Evolutionary conservation across 164 flowering plant genomes (phyloP), one percentile per base, ranked within the genome.

Genomic region (Vitis amurensis): DNA sequence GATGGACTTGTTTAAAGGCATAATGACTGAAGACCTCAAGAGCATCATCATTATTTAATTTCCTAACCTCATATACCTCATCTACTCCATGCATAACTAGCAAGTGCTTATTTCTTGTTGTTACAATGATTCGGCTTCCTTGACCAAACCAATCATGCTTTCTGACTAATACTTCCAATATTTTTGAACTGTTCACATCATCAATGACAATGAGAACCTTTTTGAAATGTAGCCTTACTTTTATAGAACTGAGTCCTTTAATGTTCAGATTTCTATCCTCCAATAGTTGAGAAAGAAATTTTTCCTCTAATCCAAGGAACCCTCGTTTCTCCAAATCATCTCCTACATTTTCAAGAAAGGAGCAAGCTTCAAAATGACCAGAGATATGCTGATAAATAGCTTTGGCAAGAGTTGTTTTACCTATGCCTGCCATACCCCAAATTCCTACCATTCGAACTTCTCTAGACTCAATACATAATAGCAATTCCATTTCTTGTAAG

Each of bases 201-300:
- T 69, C 71, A 9, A 69, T 17, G n/a, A 69, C 57, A 13, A 69
- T n/a, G 19, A 69, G 65, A 69, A 69, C 65, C 58, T 50, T 60
- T 30, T 30, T 68, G 13, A 14, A 11, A 2, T 14, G 9, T 8
- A 67, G 50, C 44, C 64, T 59, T 0, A 15, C 16, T 11, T 11
- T 59, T 48, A 49, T 49, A 55, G 15, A 11, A 11, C 3, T 7
- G 23, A 11, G 27, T 19, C 37, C 63, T 7, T 49, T 8, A 1
- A 31, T 0, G 4, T 31, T 31, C 0, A 31, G 44, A 31, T 31
- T 31, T 31, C 44, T 31, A 31, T 31, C 44, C 44, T 31, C 44
- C 44, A 31, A 31, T 3, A 31, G 44, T 31, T 31, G 44, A 4
- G 44, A 31, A 31, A 31, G 44, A 31, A 31, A 7, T 7, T 31